Evolutionary conservation across 345 rosid genomes (phyloP).

Genomic region (Arabis alpina): DNA sequence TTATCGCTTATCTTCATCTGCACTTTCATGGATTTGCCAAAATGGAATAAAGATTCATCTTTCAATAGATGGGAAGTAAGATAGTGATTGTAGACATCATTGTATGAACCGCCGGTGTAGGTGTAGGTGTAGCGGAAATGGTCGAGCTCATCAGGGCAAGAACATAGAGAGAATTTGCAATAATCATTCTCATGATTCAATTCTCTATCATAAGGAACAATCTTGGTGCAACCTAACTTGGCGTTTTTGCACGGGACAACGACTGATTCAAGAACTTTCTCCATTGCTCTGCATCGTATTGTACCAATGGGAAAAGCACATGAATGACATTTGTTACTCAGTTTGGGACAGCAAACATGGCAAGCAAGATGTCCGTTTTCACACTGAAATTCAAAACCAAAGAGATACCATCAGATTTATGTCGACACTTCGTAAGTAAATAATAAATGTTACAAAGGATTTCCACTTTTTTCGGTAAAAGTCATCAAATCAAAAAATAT

Average conservation of each 20-base stretch:
- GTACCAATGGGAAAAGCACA: constrained; percentile 43
- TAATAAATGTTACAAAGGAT: not conserved
- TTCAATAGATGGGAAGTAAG: no score
- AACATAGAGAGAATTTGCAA: constrained; percentile 46
- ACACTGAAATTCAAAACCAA: constrained; percentile 43
- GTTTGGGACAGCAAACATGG: constrained; percentile 46
- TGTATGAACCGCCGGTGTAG: no score
- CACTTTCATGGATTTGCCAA: no score
- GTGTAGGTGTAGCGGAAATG: not conserved
- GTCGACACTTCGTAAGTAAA: no score
- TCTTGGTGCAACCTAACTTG: constrained; percentile 46
- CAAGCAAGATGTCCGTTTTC: constrained; percentile 59
- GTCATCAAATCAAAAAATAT: no score
- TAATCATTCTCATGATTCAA: constrained; percentile 45
- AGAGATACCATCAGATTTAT: not conserved
- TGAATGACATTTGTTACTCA: constrained; percentile 45
- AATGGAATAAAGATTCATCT: no score
- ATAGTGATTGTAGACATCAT: no score
- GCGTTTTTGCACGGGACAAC: constrained; percentile 45
- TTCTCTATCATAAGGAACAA: constrained; percentile 30
- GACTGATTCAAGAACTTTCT: constrained; percentile 48
- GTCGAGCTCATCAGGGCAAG: constrained; percentile 49
- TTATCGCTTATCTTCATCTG: not conserved
- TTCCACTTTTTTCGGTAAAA: no score
- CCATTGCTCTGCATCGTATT: constrained; percentile 52